Evolutionary conservation across 768 basidiomycete species (phyloP), one percentile per base, ranked within the genome.

Genomic region (Boletales sp.): DNA sequence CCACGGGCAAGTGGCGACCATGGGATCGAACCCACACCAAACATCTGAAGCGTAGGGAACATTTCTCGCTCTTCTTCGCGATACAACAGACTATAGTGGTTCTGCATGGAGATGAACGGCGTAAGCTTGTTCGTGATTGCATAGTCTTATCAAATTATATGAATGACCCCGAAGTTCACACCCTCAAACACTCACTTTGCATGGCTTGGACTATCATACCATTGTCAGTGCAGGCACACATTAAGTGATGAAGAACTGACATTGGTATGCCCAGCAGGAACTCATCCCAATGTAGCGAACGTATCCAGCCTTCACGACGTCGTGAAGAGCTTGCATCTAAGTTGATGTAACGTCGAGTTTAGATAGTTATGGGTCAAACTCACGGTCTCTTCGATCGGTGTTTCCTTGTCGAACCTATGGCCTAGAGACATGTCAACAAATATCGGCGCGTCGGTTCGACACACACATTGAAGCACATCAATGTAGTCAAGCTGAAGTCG

Each of bases 51-150:
- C 4, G 69, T 69, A n/a, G 82, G 82, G 55, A 81, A 75, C 77
- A 80, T 78, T 58, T 79, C 78, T 21, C 67, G 72, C 58, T 81
- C 82, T 60, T 84, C 82, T 60, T 84, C 83, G 38, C 81, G 75
- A 58, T 83, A 83, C 34, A 80, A 40, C 6, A 81, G 69, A 50
- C 62, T 75, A 59, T 83, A 76, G 52, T 79, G 75, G 63, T 84
- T 82, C 62, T 84, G 82, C 82, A 84, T 83, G 10, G 78, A 77
- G 64, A 82, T 77, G 66, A 84, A 83, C 6, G 75, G 77, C 8
- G 76, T 78, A 31, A 74, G 67, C 37, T 69, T 72, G 55, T 74
- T 72, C 29, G 54, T 61, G 52, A 74, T 72, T 6, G 74, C 73
- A 24, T 74, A 73, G 56, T 69, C 69, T 70, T 52, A 41, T 46